Percentiles rank a stretch among this genome's conserved stretches.
Evolutionary conservation across 1,139 yeast genomes (phyloP).

Genomic region (Kodamaea anthophila): DNA sequence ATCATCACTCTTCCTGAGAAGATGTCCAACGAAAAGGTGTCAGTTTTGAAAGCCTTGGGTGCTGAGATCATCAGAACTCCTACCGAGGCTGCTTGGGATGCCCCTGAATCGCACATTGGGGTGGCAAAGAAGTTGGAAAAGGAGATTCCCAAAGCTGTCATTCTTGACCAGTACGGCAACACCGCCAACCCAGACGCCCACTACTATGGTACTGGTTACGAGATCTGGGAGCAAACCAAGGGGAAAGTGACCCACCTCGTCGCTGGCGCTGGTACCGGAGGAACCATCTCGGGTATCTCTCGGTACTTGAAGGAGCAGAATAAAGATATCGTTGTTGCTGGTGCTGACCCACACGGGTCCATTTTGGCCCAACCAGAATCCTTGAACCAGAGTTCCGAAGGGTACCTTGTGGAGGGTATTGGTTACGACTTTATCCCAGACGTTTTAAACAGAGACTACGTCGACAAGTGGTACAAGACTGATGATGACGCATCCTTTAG

Average conservation of each 20-base stretch:
- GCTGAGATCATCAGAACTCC: constrained; percentile 92
- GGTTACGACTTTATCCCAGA: constrained; percentile 89
- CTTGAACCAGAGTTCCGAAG: constrained; percentile 53
- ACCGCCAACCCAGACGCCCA: constrained; percentile 80
- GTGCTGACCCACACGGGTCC: constrained; percentile 87
- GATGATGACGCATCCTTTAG: constrained; percentile 78
- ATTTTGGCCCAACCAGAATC: constrained; percentile 76
- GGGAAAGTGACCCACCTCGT: constrained; percentile 71
- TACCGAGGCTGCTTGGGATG: constrained; percentile 90
- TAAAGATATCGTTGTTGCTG: constrained; percentile 56
- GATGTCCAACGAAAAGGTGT: constrained; percentile 88
- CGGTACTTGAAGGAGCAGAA: constrained; percentile 70
- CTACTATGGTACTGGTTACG: constrained; percentile 78
- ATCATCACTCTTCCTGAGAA: constrained; percentile 87
- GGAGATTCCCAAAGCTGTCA: constrained; percentile 82
- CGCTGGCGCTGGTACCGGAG: constrained; percentile 93
- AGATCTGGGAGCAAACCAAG: constrained; percentile 76
- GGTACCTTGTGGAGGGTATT: constrained; percentile 85
- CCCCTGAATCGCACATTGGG: constrained; percentile 89
- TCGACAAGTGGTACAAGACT: constrained; percentile 83
- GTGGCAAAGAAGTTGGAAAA: constrained; percentile 77
- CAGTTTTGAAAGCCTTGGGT: constrained; percentile 83
- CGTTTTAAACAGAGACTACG: constrained; percentile 59
- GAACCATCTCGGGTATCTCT: constrained; percentile 75
- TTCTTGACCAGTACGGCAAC: constrained; percentile 79